These are phyloP conservation scores for Tilletiopsis washingtonensis DNA, from an alignment of 1,284 basidiomycete genomes.

Conservation along the genomic window DNA sequence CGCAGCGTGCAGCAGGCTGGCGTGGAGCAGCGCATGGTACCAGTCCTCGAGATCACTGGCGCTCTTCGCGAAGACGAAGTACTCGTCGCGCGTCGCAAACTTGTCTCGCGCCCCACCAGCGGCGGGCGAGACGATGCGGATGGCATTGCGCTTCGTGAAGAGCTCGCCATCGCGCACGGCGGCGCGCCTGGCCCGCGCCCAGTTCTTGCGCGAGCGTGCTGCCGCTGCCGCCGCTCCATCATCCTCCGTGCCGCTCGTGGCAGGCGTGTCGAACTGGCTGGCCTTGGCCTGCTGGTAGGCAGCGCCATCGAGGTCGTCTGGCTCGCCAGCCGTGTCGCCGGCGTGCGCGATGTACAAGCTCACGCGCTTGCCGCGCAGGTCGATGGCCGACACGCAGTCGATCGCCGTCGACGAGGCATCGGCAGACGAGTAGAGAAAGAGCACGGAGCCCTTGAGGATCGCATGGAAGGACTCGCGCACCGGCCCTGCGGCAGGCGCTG, in stretches of 20 bases:
- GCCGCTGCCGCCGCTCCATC: constrained; percentile 7
- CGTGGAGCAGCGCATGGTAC: constrained; percentile 78
- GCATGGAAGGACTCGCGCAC: constrained; percentile 26
- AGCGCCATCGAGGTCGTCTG: constrained; percentile 10
- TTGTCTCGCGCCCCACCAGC: too few species aligned
- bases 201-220: constrained; percentile 4
- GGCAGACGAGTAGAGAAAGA: constrained; percentile 43
- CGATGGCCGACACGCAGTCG: constrained; percentile 42
- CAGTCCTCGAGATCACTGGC: constrained; percentile 64
- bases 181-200: constrained; percentile 19
- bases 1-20: constrained; percentile 52
- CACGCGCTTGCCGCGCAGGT: constrained; percentile 38
- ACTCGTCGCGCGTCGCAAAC: too few species aligned
- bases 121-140: constrained; percentile 27
- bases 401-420: constrained; percentile 26
- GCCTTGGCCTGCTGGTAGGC: constrained; percentile 3
- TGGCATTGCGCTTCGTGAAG: constrained; percentile 42
- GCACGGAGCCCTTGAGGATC: constrained; percentile 40
- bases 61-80: constrained; percentile 44
- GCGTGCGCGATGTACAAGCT: constrained; percentile 33
- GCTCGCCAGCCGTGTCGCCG: constrained; percentile 38
- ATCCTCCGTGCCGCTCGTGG: constrained; percentile 9
- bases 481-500: not conserved
- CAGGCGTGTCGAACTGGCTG: too few species aligned
- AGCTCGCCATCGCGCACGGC: constrained; percentile 37